These are phyloP conservation scores for Phytophthora vignae DNA, from an alignment of 352 stramenopile genomes.

Conservation along the genomic window DNA sequence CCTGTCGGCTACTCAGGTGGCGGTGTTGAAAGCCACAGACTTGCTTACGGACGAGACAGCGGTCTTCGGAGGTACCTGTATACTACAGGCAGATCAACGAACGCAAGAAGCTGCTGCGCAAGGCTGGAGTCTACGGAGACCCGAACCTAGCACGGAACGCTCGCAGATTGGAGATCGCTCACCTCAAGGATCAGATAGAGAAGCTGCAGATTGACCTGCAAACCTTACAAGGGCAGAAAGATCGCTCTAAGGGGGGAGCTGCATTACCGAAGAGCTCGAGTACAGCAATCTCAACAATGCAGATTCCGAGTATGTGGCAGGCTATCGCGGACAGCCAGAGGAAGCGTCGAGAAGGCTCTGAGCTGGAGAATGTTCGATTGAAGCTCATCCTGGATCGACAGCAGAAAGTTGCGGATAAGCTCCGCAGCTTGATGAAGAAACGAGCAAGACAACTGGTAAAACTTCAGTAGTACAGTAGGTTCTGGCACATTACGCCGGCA, in stretches of 20 bases:
- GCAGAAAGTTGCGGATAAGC: constrained; percentile 42
- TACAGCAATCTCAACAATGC: neutral
- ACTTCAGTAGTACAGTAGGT: neutral
- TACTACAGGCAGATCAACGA: constrained; percentile 7
- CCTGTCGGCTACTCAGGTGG: neutral
- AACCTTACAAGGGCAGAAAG: constrained; percentile 22
- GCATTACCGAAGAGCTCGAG: neutral
- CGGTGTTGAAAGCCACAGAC: neutral
- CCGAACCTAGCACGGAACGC: constrained; percentile 44
- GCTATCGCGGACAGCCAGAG: constrained; percentile 26
- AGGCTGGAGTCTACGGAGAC: constrained; percentile 32
- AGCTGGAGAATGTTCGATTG: constrained; percentile 41
- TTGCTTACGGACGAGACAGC: neutral
- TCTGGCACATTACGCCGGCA: neutral
- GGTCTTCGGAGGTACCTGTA: neutral
- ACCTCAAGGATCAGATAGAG: constrained; percentile 39
- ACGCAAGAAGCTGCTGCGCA: constrained; percentile 31
- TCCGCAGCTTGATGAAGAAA: constrained; percentile 45
- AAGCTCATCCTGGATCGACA: constrained; percentile 51
- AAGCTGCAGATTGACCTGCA: constrained; percentile 42
- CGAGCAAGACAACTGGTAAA: constrained; percentile 27
- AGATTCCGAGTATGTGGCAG: constrained; percentile 37
- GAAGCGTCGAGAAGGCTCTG: constrained; percentile 21
- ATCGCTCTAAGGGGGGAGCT: neutral
- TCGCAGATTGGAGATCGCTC: constrained; percentile 47